Base-by-base conservation (phyloP, 306 rosid species). In the Ochetophila trinervis region DNA sequence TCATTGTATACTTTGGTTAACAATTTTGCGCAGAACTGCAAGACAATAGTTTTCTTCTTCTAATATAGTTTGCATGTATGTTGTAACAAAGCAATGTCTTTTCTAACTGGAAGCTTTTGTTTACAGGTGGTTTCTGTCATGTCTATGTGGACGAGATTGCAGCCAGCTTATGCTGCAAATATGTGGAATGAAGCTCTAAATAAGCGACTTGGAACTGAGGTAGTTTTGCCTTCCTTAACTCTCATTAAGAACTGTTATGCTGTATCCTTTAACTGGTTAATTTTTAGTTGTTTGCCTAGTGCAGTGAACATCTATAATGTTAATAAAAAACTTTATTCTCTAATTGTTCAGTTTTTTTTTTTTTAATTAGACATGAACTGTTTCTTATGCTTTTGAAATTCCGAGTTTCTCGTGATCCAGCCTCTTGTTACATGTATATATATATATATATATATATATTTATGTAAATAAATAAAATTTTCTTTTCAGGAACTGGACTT, bases 121-220 rank as follows among this genome's bases (percentile, higher is more conserved):
- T 66, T 74, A 71, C 91, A 93, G 98, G 96, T 93, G 72, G 85
- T 82, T 82, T 93, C 98, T 86, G 95, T 93, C 91, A 93, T 93
- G 97, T 87, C 98, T 70, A 87, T 93, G 95, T 93, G 97, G 98
- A 85, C 93, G 21, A 84, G 95, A 68, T 24, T 93, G 96, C 98
- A 93, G 89, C 98, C 98, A 21, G 76, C 88, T 14, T 93, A 89
- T 84, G 98, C 98, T 84, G 97, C 96, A 70, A 93, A 89, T 74
- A 93, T 93, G 98, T 93, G 93, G 97, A 93, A 93, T 79, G 98
- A 93, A 79, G 98, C 98, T 42, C 83, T 93, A 70, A 93, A 93
- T 79, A 93, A 87, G 89, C 89, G 98, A 27, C 81, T 89, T 24
- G 94, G 89, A 71, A 89, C 98, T 23, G 95, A 89, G 95, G 97